phyloP scores from a whole-genome alignment of 2,329 filamentous ascomycete genomes.

The Penicillium sp. region DNA sequence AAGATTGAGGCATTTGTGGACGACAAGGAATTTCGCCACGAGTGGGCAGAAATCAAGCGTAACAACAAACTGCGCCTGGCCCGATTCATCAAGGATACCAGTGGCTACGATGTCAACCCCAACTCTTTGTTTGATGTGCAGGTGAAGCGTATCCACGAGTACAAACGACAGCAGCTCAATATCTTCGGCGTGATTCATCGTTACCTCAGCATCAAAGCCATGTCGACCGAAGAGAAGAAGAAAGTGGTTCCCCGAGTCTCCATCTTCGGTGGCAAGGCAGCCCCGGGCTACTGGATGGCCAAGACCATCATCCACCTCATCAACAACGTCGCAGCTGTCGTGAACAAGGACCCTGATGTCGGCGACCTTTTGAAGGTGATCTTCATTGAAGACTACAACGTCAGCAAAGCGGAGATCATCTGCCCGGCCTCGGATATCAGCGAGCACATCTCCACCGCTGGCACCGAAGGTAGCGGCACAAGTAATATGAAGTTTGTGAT shows the following conservation, averaged over 20 bases:
- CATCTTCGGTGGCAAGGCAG: conserved; percentile 96
- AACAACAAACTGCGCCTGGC: conserved; percentile 92
- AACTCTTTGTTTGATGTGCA: conserved; percentile 90
- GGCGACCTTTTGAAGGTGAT: conserved; percentile 95
- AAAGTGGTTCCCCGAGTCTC: conserved; percentile 84
- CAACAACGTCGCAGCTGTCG: conserved; percentile 83
- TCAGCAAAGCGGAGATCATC: conserved; percentile 98
- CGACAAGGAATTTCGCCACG: conserved; percentile 85
- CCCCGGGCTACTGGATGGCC: conserved; percentile 99
- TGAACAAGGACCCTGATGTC: conserved; percentile 89
- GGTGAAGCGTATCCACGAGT: conserved; percentile 98
- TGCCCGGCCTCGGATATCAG: conserved; percentile 91
- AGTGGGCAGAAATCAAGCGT: conserved; percentile 96
- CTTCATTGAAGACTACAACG: conserved; percentile 97
- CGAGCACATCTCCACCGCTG: conserved; percentile 97
- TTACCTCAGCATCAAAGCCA: conserved; percentile 82
- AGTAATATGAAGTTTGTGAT: conserved; percentile 99
- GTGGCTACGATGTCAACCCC: conserved; percentile 79
- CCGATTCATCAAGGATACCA: conserved; percentile 81
- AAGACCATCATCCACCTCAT: conserved; percentile 98
- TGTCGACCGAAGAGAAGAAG: conserved; percentile 79
- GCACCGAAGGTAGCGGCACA: conserved; percentile 82
- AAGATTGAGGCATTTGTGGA: conserved; percentile 80
- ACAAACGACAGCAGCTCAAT: conserved; percentile 98
- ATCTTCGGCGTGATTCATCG: conserved; percentile 97